phyloP scores from a whole-genome alignment of 148 eudicot genomes.

The Talinum fruticosum region DNA sequence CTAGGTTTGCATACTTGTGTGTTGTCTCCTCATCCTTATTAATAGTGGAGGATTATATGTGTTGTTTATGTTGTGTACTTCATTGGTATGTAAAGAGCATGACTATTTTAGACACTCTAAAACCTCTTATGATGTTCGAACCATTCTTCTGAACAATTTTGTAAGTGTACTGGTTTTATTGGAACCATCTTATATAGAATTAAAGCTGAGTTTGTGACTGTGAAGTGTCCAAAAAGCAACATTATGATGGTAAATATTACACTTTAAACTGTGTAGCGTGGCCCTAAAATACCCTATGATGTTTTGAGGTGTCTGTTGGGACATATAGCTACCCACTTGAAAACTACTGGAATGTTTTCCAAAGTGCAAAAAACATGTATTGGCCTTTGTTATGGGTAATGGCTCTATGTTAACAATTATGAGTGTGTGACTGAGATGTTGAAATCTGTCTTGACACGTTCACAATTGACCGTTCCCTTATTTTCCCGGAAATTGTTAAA shows the following conservation, averaged over 20 bases:
- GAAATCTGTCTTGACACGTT: no score
- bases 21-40: not conserved
- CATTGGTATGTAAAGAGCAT: not conserved
- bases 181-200: not conserved
- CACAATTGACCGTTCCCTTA: no score
- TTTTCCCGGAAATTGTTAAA: no score
- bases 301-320: not conserved
- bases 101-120: not conserved
- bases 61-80: not conserved
- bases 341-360: not conserved
- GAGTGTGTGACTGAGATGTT: no score
- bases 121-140: not conserved
- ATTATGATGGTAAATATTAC: not conserved
- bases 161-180: not conserved
- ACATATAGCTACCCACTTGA: not conserved
- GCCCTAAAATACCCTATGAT: not conserved
- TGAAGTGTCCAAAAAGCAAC: not conserved
- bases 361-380: not conserved
- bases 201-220: not conserved
- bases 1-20: not conserved
- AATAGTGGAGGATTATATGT: not conserved
- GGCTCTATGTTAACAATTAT: no score
- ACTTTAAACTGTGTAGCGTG: not conserved
- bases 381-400: not conserved
- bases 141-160: not conserved